phyloP scores from a whole-genome alignment of 2,329 filamentous ascomycete genomes.

The Hypoxylon sp. region DNA sequence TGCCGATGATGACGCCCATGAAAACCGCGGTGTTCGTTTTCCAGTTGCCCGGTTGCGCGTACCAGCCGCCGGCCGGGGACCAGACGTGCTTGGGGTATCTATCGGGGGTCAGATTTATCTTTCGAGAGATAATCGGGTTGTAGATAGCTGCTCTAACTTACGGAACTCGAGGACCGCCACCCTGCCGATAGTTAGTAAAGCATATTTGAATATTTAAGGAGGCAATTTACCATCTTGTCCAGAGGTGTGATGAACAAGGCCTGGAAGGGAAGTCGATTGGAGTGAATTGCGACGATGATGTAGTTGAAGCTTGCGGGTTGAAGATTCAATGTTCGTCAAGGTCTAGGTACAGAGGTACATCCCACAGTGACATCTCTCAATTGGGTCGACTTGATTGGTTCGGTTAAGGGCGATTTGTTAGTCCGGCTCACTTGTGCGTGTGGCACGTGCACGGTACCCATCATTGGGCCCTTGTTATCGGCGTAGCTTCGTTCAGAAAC shows the following conservation, averaged over 20 bases:
- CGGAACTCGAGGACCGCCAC: conserved; percentile 80
- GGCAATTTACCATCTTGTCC: conserved; percentile 70
- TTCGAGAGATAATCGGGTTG: conserved; percentile 14
- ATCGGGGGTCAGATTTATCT: conserved; percentile 44
- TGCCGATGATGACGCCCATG: conserved; percentile 75
- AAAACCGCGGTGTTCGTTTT: conserved; percentile 89
- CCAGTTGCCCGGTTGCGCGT: conserved; percentile 95
- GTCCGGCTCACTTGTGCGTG: conserved; percentile 12
- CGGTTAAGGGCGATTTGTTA: conserved; percentile 36
- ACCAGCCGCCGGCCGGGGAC: conserved; percentile 99
- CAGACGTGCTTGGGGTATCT: conserved; percentile 99
- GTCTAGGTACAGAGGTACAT: conserved; percentile 18
- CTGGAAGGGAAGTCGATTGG: conserved; percentile 54
- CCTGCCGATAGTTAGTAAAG: conserved; percentile 67
- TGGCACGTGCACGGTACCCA: conserved; percentile 29
- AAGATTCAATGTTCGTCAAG: conserved; percentile 11
- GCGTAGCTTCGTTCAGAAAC: conserved; percentile 50
- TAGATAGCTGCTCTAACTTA: conserved; percentile 57
- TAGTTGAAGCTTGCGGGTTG: conserved; percentile 24
- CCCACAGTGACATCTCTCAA: conserved; percentile 23
- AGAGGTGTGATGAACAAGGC: conserved; percentile 48
- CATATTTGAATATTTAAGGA: not conserved
- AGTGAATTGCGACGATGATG: conserved; percentile 47
- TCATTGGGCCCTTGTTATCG: conserved; percentile 34
- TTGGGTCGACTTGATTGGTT: conserved; percentile 29